Evolutionary conservation across 2,329 filamentous ascomycete genomes (phyloP).

Genomic region (Juglanconis oblonga): DNA sequence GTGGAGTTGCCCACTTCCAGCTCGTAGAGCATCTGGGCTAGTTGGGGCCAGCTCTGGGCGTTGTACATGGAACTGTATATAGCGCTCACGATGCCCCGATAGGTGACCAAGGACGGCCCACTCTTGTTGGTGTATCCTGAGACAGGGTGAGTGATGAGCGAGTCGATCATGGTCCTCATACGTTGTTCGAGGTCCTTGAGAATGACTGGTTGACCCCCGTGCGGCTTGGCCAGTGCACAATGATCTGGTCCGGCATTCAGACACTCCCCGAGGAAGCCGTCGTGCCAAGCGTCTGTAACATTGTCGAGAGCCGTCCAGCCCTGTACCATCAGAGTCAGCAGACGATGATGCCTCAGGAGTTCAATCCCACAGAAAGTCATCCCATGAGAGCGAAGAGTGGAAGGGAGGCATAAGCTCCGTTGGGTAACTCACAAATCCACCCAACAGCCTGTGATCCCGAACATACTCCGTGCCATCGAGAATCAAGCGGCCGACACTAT

Average conservation of each 20-base stretch:
- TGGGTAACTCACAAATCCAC: constrained; percentile 32
- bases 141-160: constrained; percentile 36
- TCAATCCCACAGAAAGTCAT: not conserved
- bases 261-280: constrained; percentile 50
- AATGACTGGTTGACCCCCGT: constrained; percentile 28
- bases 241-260: constrained; percentile 43
- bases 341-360: too few species aligned
- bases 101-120: constrained; percentile 44
- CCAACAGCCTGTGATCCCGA: constrained; percentile 41
- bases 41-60: constrained; percentile 38
- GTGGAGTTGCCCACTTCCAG: constrained; percentile 45
- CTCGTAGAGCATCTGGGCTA: constrained; percentile 40
- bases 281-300: constrained; percentile 45
- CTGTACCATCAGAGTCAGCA: not conserved
- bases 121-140: constrained; percentile 34
- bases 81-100: constrained; percentile 36
- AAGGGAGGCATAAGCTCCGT: not conserved
- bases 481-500: constrained; percentile 45
- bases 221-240: constrained; percentile 41
- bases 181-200: constrained; percentile 35
- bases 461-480: constrained; percentile 49
- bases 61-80: constrained; percentile 44
- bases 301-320: constrained; percentile 48
- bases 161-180: constrained; percentile 36
- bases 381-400: not conserved